phyloP scores from a whole-genome alignment of 108 stramenopile genomes.

The Conticribra weissflogii region DNA sequence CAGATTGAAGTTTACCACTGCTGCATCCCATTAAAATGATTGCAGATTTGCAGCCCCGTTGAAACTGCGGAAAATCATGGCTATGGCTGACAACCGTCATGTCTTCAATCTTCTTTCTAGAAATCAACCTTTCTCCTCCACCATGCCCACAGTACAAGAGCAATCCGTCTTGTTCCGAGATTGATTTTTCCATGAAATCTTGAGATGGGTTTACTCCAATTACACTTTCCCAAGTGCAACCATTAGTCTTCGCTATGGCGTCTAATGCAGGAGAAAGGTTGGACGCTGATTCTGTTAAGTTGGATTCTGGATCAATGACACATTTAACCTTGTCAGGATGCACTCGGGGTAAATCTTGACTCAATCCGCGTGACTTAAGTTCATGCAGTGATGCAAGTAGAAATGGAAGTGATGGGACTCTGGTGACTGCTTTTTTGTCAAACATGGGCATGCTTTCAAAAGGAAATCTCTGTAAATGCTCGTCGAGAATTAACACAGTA shows the following conservation, averaged over 20 bases:
- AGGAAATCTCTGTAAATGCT: conserved; percentile 92
- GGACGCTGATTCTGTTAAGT: conserved; percentile 78
- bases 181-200: conserved; percentile 55
- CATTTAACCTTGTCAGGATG: conserved; percentile 69
- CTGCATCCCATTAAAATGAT: conserved; percentile 98
- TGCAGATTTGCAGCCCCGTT: conserved; percentile 47
- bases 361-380: conserved; percentile 10
- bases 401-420: conserved; percentile 89
- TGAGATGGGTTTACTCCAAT: conserved; percentile 68
- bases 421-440: conserved; percentile 69
- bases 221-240: conserved; percentile 81
- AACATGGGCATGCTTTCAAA: conserved; percentile 91
- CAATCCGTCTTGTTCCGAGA: conserved; percentile 64
- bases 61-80: not conserved
- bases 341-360: conserved; percentile 15
- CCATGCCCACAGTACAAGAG: conserved; percentile 97
- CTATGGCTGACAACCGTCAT: conserved; percentile 17
- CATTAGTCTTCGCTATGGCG: conserved; percentile 29
- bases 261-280: conserved; percentile 75
- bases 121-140: conserved; percentile 86
- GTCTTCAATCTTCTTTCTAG: conserved; percentile 69
- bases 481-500: conserved; percentile 90
- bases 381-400: conserved; percentile 71
- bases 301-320: conserved; percentile 93
- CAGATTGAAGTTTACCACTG: conserved; percentile 84